Evolutionary conservation across 176 grass and related monocot genomes (phyloP).

Genomic region (Aechmea fasciata): DNA sequence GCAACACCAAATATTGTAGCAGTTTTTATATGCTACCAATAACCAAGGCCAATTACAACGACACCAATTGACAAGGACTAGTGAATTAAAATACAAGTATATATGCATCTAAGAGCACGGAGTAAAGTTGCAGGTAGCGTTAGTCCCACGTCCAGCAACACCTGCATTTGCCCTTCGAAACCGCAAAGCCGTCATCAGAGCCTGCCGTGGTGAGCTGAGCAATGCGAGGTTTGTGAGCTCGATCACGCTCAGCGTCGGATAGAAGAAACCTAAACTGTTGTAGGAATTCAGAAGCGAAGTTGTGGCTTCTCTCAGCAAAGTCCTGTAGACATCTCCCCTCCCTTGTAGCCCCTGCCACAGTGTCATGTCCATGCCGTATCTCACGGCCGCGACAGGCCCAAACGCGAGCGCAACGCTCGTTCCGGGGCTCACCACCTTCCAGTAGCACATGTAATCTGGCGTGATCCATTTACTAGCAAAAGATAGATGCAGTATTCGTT

Average conservation of each 20-base stretch:
- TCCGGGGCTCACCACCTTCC: conserved; percentile 61
- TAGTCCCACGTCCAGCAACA: background rate
- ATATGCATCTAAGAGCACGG: conserved; percentile 8
- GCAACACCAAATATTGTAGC: too few species aligned
- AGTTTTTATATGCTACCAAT: background rate
- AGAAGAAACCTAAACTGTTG: conserved; percentile 38
- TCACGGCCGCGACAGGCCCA: conserved; percentile 47
- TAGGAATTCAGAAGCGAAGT: conserved; percentile 75
- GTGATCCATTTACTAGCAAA: conserved; percentile 35
- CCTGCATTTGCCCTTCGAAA: conserved; percentile 65
- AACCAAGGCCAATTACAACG: background rate
- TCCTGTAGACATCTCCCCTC: conserved; percentile 49
- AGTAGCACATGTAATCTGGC: conserved; percentile 45
- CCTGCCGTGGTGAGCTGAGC: conserved; percentile 30
- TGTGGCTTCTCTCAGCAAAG: conserved; percentile 76
- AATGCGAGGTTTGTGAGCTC: conserved; percentile 50
- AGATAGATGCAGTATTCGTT: too few species aligned
- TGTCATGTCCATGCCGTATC: conserved; percentile 51
- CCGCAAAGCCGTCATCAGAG: conserved; percentile 38
- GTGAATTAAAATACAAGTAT: background rate
- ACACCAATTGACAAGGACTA: background rate
- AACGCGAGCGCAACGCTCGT: conserved; percentile 73
- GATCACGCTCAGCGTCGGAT: conserved; percentile 42
- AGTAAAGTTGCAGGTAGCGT: conserved; percentile 44
- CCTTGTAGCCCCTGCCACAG: conserved; percentile 48